Evolutionary conservation across 2,329 filamentous ascomycete species (phyloP).

Genomic region (Botryotinia globosa): DNA sequence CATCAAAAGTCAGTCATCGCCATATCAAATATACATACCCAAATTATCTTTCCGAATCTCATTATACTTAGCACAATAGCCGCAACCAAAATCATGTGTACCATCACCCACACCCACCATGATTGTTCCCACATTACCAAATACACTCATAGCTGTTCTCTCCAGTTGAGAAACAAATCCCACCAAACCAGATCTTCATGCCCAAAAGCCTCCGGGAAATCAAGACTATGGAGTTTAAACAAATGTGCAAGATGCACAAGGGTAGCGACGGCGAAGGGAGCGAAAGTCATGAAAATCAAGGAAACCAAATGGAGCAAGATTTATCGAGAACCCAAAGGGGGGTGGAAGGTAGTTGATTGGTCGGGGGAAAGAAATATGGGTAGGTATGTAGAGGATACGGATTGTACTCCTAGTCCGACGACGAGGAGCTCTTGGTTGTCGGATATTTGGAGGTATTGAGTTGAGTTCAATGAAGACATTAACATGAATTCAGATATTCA

Average conservation of each 20-base stretch:
- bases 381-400: background rate
- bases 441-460: background rate
- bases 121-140: background rate
- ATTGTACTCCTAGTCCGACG: background rate
- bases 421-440: background rate
- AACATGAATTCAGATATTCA: too few species aligned
- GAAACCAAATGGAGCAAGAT: background rate
- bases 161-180: background rate
- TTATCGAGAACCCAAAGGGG: background rate
- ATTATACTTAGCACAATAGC: background rate
- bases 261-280: background rate
- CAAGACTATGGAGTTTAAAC: background rate
- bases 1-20: background rate
- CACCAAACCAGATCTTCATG: background rate
- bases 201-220: background rate
- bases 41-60: background rate
- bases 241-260: background rate
- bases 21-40: background rate
- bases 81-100: background rate
- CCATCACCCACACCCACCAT: background rate
- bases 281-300: background rate
- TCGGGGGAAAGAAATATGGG: rapidly evolving
- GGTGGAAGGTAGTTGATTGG: conserved; percentile 3
- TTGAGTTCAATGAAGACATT: background rate
- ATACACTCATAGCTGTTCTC: background rate